Percentiles rank a stretch among this genome's conserved stretches.
Conservation (phyloP, 768 basidiomycete genomes). For the Roridomyces roridus region DNA sequence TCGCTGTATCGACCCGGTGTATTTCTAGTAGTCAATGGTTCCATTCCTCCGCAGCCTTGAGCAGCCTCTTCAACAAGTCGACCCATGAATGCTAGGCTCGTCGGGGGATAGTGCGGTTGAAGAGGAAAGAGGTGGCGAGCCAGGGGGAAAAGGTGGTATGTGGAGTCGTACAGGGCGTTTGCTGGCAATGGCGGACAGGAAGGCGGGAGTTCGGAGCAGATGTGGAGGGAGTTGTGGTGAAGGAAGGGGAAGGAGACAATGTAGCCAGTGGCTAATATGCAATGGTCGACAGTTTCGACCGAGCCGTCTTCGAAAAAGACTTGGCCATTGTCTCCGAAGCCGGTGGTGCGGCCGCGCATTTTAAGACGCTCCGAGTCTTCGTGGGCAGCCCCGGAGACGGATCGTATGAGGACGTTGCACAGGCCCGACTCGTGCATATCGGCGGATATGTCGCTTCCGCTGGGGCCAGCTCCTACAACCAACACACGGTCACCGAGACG, state of each 20-base stretch:
- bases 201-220: conserved; percentile 47
- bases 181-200: conserved; percentile 54
- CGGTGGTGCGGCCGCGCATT: conserved; percentile 47
- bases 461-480: conserved; percentile 63
- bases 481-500: conserved; percentile 50
- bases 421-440: conserved; percentile 52
- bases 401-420: conserved; percentile 59
- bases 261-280: conserved; percentile 82
- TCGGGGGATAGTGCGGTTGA: conserved; percentile 46
- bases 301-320: conserved; percentile 68
- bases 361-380: conserved; percentile 43
- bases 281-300: conserved; percentile 61
- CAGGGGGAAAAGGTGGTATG: conserved; percentile 72
- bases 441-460: conserved; percentile 68
- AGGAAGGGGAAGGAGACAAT: conserved; percentile 71
- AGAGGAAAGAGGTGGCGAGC: conserved; percentile 75
- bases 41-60: conserved; percentile 36
- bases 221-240: no score
- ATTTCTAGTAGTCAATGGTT: no score
- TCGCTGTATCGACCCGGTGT: no score
- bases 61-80: conserved; percentile 43
- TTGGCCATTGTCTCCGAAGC: conserved; percentile 48
- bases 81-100: conserved; percentile 71
- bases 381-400: conserved; percentile 44
- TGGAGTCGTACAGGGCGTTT: conserved; percentile 66